Base-by-base conservation (phyloP, 495 filamentous ascomycete species). In the Penicillium arizonense region DNA sequence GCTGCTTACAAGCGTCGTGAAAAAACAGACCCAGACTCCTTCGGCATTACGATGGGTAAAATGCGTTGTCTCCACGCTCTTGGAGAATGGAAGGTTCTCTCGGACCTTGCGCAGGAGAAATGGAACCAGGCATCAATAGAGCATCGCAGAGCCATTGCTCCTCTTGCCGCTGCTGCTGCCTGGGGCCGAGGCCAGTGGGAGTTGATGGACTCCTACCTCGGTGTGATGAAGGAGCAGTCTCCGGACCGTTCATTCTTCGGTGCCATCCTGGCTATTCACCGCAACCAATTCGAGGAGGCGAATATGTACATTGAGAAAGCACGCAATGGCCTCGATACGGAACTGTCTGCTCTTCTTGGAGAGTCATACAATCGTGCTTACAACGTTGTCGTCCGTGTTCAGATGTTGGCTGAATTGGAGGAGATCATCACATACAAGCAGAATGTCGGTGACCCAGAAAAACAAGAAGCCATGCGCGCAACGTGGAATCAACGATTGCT, bases 351-450 rank as follows among this genome's bases (percentile, higher is more conserved):
- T 9, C 79, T 99, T 13, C 84, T 99, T 26, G 91, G 91, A 55
- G 94, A 99, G 65, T 96, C 90, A 9, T 99, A 99, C 69, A 96
- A 94, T 56, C 83, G 94, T 39, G 95, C 94, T 10, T 99, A 99
- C 65, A 84, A 91, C 52, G 91, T 96, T 18, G 90, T 99, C 34
- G 93, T 99, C 28, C 85, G 94, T 16, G 91, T 97, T 5, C 94
- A 99, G 69, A 97, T 97, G 94, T 85, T 99, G 61, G 94, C 94
- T 3, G 94, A 99, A 67, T 79, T 99, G 4, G 94, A 99, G 68
- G 94, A 99, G 67, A 92, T 99, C 59, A 97, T 99, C 58, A 83
- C 84, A 4, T 99, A 97, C 73, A 97, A 99, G 73, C 92, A 97
- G 61, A 87, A 87, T 53, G 69, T 80, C 24, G 82, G 84, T 50